phyloP scores from a whole-genome alignment of 257 asterid species.

The Scutellaria barbata region DNA sequence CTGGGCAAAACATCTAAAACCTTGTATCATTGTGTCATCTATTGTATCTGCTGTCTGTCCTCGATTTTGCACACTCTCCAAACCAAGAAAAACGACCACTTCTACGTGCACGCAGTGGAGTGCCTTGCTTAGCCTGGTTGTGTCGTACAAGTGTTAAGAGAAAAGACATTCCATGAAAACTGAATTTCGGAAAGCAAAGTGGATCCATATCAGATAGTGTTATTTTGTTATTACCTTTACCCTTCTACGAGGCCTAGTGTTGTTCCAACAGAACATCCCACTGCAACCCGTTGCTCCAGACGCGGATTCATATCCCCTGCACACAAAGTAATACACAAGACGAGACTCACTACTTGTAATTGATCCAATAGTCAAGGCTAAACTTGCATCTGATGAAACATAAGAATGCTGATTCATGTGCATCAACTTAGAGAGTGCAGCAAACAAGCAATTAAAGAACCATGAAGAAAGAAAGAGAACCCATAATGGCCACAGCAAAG shows the following conservation, averaged over 20 bases:
- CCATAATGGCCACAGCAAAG: too few relatives aligned
- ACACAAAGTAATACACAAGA: constrained; percentile 15
- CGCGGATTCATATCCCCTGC: constrained; percentile 95
- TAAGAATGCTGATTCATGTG: not conserved
- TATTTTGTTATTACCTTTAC: constrained; percentile 46
- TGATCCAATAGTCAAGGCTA: not conserved
- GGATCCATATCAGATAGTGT: not conserved
- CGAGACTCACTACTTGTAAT: not conserved
- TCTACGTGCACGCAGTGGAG: constrained; percentile 55
- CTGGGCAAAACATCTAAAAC: constrained; percentile 16
- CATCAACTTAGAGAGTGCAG: not conserved
- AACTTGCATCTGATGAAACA: not conserved
- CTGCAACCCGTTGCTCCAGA: constrained; percentile 80
- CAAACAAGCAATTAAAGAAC: not conserved
- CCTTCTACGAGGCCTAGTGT: constrained; percentile 52
- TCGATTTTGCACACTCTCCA: constrained; percentile 75
- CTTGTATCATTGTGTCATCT: constrained; percentile 40
- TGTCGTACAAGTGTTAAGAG: not conserved
- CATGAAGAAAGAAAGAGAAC: too few relatives aligned
- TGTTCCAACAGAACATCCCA: constrained; percentile 85
- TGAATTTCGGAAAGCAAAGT: not conserved
- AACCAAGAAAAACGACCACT: constrained; percentile 69
- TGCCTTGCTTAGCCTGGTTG: constrained; percentile 57
- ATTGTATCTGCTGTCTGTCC: constrained; percentile 47
- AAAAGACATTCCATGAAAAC: too few relatives aligned